A percentile compares a stretch with the other conserved stretches of the same genome.
These are phyloP conservation scores for Kazachstania martiniae DNA, from an alignment of 805 yeast species.

Conservation along the genomic window DNA sequence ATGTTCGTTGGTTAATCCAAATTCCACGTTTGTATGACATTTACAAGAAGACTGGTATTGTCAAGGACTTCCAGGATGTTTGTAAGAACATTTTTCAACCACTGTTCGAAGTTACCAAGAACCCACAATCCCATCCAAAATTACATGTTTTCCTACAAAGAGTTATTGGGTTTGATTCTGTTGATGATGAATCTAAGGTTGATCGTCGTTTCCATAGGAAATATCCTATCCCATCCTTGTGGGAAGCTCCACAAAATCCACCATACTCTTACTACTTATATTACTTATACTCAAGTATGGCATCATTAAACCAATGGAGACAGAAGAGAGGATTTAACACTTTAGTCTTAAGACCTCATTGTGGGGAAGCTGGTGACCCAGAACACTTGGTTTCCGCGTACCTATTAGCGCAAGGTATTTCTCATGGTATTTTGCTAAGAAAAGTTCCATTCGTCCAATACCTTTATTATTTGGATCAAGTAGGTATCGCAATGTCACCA, in stretches of 20 bases:
- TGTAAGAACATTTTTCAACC: constrained; percentile 76
- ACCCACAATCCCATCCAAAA: constrained; percentile 87
- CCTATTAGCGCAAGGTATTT: constrained; percentile 80
- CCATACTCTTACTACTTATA: constrained; percentile 96
- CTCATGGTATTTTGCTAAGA: constrained; percentile 89
- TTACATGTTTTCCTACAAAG: constrained; percentile 79
- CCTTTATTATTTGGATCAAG: constrained; percentile 83
- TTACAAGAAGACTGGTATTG: constrained; percentile 67
- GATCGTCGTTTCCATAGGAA: constrained; percentile 76
- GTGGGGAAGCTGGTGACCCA: constrained; percentile 99
- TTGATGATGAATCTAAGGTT: constrained; percentile 91
- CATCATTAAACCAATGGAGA: constrained; percentile 81
- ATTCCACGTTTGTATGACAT: constrained; percentile 89
- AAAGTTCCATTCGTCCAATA: constrained; percentile 94
- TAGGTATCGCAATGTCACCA: constrained; percentile 98
- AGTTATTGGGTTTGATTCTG: constrained; percentile 96
- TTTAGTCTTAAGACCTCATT: constrained; percentile 91
- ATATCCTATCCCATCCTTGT: constrained; percentile 74
- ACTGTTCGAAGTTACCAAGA: constrained; percentile 74
- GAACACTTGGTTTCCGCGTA: constrained; percentile 90
- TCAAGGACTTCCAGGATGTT: constrained; percentile 63
- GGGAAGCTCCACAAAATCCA: constrained; percentile 76
- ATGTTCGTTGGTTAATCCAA: constrained; percentile 95
- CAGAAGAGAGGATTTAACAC: constrained; percentile 67
- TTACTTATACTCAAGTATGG: constrained; percentile 76